Percentiles rank a stretch among this genome's conserved stretches.
Conservation (phyloP, 2,329 filamentous ascomycete species). For the Myrmaecium sp. region DNA sequence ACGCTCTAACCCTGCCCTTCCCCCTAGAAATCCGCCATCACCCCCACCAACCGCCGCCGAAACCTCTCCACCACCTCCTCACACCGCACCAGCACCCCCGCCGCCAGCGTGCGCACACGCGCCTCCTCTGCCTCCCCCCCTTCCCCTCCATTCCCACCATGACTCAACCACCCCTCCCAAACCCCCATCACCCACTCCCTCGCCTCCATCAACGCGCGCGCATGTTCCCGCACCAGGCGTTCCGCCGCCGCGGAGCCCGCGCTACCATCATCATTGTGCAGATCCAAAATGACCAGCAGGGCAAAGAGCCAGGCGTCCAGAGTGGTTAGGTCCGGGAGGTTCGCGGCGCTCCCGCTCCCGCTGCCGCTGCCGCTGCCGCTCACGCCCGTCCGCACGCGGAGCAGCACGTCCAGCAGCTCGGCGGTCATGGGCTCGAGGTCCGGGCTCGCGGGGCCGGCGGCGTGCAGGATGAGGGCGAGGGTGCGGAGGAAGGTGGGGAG, state of each 20-base stretch:
- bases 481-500: conserved; percentile 74
- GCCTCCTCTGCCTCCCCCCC: conserved; percentile 50
- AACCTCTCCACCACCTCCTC: conserved; percentile 72
- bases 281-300: conserved; percentile 63
- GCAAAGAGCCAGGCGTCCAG: conserved; percentile 62
- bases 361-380: too few species aligned
- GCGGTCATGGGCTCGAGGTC: conserved; percentile 63
- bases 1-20: too few species aligned
- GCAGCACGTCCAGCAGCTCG: conserved; percentile 70
- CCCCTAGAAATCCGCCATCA: conserved; percentile 30
- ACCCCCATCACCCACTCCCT: conserved; percentile 69
- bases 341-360: conserved; percentile 19
- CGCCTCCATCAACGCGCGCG: conserved; percentile 66
- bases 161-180: conserved; percentile 49
- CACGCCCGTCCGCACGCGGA: conserved; percentile 46
- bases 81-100: conserved; percentile 59
- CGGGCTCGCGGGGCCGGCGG: conserved; percentile 63
- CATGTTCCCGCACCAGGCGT: conserved; percentile 55
- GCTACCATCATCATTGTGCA: conserved; percentile 66
- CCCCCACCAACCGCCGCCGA: conserved; percentile 59
- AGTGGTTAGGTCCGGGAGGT: conserved; percentile 41
- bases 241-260: too few species aligned
- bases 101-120: conserved; percentile 60
- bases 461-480: conserved; percentile 64
- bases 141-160: too few species aligned